Conservation (phyloP, 257 asterid genomes). For the Misopates orontium region DNA sequence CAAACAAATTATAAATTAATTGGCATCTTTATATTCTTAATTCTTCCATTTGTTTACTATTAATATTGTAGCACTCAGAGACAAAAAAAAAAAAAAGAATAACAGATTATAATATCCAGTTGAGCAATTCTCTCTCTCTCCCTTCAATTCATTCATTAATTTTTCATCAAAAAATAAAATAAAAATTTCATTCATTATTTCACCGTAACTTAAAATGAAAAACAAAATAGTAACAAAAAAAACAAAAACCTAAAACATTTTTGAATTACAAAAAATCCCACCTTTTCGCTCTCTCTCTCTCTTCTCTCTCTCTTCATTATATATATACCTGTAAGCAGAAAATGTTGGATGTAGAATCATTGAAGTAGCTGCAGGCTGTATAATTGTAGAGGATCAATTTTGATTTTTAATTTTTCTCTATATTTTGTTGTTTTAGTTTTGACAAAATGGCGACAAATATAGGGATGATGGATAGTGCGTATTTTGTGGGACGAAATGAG, state of each 20-base stretch:
- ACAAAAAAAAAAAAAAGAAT: too few relatives aligned
- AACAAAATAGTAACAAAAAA: neutral
- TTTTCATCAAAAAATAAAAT: neutral
- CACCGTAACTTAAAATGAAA: neutral
- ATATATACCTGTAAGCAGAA: slow-evolving; percentile 17
- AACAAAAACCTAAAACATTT: slow-evolving; percentile 17
- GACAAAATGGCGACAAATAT: slow-evolving; percentile 70
- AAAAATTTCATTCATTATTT: neutral
- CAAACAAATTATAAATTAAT: too few relatives aligned
- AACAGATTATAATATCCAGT: neutral
- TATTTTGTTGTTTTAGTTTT: slow-evolving; percentile 4
- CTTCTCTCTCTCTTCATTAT: neutral
- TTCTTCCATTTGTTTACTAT: too few relatives aligned
- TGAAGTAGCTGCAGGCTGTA: slow-evolving; percentile 21
- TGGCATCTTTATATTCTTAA: too few relatives aligned
- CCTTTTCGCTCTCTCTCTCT: slow-evolving; percentile 29
- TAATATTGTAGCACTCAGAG: too few relatives aligned
- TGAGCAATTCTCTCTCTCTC: too few relatives aligned
- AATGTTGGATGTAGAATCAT: slow-evolving; percentile 22
- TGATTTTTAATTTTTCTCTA: slow-evolving; percentile 15
- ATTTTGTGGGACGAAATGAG: slow-evolving; percentile 89
- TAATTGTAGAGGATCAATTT: slow-evolving; percentile 7
- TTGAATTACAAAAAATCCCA: slow-evolving; percentile 53
- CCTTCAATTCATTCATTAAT: too few relatives aligned
- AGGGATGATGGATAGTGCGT: slow-evolving; percentile 92